Base-by-base conservation (phyloP, 495 filamentous ascomycete genomes). In the Daldinia bambusicola region DNA sequence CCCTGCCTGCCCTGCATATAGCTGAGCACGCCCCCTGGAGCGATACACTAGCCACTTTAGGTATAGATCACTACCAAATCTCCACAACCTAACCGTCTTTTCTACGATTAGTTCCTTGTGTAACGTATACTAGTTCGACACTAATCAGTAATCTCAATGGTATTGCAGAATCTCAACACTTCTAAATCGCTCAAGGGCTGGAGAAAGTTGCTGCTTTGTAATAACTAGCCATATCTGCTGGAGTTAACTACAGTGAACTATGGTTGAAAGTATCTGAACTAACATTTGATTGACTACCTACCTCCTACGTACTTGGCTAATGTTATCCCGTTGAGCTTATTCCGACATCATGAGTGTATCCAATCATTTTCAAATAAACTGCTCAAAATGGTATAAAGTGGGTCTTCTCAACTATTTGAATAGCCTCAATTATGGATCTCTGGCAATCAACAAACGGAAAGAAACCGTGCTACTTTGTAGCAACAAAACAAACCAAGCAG, bases 371-470 rank as follows among this genome's bases (percentile, higher is more conserved):
- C 2, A 57, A 20, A n/a, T 0, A 22, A 38, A 40, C 20, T 22
- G 9, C 32, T 57, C 3, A 20, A 57, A 57, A 38, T 13, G 31
- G 55, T 14, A 57, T 57, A 57, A 53, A 57, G 55, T 26, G 55
- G 55, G 34, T 57, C 55, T 2, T 5, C 0, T 9, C 8, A 26
- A 13, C 32, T 9, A 18, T 13, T 40, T 20, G 36, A 57, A 57
- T 38, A 57, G 55, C 36, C 55, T 37, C 55, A 57, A 57, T 10
- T 10, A 38, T 37, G 10, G 6, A 52, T 31, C 50, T 52, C 1
- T n/a, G 9, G 12, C 16, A 57, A 37, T 2, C 18, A 57, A 14
- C 16, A 26, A 36, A 22, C 16, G 36, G 38, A 20, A 59, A 55
- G n/a, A 34, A 30, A 12, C 14, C 7, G 31, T 8, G 12, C 20